Evolutionary conservation across 352 stramenopile genomes (phyloP).

Genomic region (Phytopythium aichiense): DNA sequence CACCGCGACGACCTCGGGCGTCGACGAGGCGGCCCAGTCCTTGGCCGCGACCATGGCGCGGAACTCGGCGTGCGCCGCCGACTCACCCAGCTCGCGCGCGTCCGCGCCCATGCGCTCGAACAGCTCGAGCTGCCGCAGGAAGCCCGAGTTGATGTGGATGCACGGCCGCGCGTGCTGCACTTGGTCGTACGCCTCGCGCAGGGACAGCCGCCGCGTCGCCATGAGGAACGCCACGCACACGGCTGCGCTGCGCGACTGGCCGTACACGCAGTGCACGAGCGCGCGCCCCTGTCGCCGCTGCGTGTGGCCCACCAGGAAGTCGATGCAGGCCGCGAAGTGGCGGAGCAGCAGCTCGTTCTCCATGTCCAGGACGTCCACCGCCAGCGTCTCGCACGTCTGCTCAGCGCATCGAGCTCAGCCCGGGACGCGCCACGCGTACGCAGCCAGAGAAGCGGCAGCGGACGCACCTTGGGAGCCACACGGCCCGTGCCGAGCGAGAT

Average conservation of each 20-base stretch:
- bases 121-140: slow-evolving; percentile 64
- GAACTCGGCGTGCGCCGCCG: slow-evolving; percentile 60
- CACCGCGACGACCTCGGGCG: slow-evolving; percentile 19
- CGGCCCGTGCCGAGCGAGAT: slow-evolving; percentile 59
- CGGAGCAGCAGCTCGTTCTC: slow-evolving; percentile 65
- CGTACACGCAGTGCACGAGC: slow-evolving; percentile 79
- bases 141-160: slow-evolving; percentile 77
- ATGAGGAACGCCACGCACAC: slow-evolving; percentile 80
- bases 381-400: slow-evolving; percentile 33
- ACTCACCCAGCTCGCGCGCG: slow-evolving; percentile 29
- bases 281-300: slow-evolving; percentile 6
- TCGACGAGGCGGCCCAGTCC: slow-evolving; percentile 27
- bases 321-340: slow-evolving; percentile 52
- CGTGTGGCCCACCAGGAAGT: slow-evolving; percentile 30
- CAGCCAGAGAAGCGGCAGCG: neutral
- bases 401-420: neutral
- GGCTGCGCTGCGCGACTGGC: slow-evolving; percentile 68
- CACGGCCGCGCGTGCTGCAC: slow-evolving; percentile 62
- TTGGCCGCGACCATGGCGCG: slow-evolving; percentile 38
- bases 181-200: slow-evolving; percentile 47
- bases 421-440: neutral
- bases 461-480: slow-evolving; percentile 37
- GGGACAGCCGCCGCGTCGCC: slow-evolving; percentile 26
- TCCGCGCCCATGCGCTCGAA: slow-evolving; percentile 60
- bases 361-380: slow-evolving; percentile 72